Percentiles rank a stretch among this genome's conserved stretches.
Conservation (phyloP, 257 asterid species). For the Scutellaria baicalensis region DNA sequence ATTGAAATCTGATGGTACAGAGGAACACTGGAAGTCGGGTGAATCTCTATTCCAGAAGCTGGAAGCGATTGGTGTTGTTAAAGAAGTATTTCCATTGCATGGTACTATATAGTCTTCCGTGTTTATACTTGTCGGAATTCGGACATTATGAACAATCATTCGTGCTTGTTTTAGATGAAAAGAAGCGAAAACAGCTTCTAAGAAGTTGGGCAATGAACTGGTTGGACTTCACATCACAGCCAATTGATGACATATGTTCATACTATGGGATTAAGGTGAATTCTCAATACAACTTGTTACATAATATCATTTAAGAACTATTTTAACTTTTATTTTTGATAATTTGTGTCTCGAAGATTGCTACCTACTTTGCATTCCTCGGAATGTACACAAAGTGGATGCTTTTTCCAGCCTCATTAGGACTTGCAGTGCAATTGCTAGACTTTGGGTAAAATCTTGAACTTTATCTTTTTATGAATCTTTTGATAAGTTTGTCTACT, state of each 20-base stretch:
- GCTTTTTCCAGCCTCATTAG: conserved; percentile 84
- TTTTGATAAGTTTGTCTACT: not conserved
- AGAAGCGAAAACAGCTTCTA: conserved; percentile 69
- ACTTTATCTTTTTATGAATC: not conserved
- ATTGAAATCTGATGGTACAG: conserved; percentile 36
- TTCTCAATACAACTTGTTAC: not conserved
- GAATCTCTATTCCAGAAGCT: conserved; percentile 56
- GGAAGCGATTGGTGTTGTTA: conserved; percentile 53
- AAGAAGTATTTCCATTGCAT: conserved; percentile 88
- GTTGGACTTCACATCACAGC: conserved; percentile 77
- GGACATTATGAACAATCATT: not conserved
- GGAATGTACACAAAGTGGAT: conserved; percentile 96
- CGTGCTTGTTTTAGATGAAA: conserved; percentile 52
- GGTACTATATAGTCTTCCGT: conserved; percentile 36
- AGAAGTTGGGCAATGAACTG: conserved; percentile 95
- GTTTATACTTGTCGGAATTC: conserved; percentile 7
- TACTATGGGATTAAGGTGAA: conserved; percentile 85
- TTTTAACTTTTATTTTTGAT: not conserved
- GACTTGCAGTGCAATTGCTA: conserved; percentile 63
- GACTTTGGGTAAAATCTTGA: conserved; percentile 65
- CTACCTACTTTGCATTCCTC: conserved; percentile 81
- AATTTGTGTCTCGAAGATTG: conserved; percentile 44
- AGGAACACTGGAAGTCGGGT: conserved; percentile 58
- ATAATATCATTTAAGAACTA: not conserved
- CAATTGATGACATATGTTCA: conserved; percentile 83